These are phyloP conservation scores for Acidiella bohemica DNA, from an alignment of 495 filamentous ascomycete species.

Conservation along the genomic window DNA sequence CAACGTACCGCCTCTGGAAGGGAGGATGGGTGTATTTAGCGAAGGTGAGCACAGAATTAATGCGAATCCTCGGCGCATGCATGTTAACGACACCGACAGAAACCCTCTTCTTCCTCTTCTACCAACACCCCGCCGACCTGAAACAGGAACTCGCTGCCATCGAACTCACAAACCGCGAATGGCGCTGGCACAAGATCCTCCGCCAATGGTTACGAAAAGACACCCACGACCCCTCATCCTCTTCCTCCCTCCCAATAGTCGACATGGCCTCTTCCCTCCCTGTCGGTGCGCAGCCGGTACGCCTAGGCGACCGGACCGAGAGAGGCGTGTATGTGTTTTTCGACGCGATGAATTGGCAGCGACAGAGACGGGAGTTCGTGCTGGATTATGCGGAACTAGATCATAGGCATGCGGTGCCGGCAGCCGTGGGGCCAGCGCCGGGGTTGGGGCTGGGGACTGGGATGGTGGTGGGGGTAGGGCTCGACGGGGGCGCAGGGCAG, in stretches of 20 bases:
- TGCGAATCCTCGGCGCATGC: not conserved
- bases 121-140: constrained; percentile 69
- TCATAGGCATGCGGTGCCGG: constrained; percentile 39
- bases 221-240: constrained; percentile 26
- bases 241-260: constrained; percentile 10
- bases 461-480: no score
- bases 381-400: constrained; percentile 70
- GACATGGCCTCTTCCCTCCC: constrained; percentile 14
- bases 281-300: constrained; percentile 51
- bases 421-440: no score
- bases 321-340: constrained; percentile 82
- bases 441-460: no score
- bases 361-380: constrained; percentile 64
- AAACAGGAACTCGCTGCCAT: constrained; percentile 73
- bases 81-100: constrained; percentile 32
- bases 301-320: constrained; percentile 54
- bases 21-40: constrained; percentile 67
- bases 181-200: constrained; percentile 83
- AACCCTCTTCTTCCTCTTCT: constrained; percentile 90
- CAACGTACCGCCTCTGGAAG: constrained; percentile 68
- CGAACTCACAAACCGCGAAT: constrained; percentile 71
- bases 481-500: no score
- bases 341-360: constrained; percentile 71
- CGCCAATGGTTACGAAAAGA: constrained; percentile 88
- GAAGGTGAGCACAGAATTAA: constrained; percentile 30